Evolutionary conservation across 768 basidiomycete genomes (phyloP).

Genomic region (Daedaleopsis sinensis): DNA sequence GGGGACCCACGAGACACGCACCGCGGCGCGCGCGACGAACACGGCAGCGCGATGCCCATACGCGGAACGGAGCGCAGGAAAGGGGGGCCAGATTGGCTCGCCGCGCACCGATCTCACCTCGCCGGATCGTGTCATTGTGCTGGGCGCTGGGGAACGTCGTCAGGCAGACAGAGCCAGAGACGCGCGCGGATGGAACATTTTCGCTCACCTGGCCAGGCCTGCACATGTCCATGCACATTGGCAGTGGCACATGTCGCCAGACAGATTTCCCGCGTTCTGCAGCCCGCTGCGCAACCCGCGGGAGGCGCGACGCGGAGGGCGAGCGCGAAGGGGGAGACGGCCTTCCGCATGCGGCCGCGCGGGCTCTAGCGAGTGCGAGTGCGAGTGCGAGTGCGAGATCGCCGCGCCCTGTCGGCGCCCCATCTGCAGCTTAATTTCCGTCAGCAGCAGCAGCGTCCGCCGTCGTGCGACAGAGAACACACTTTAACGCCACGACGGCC

Average conservation of each 20-base stretch:
- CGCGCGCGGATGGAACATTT: not conserved
- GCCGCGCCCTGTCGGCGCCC: not conserved
- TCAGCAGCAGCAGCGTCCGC: constrained; percentile 5
- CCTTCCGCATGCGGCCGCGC: not conserved
- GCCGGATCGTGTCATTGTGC: constrained; percentile 11
- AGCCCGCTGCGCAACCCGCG: not conserved
- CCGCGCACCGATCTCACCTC: constrained; percentile 13
- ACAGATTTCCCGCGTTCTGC: too few species aligned
- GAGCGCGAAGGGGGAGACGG: not conserved
- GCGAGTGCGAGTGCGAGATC: not conserved
- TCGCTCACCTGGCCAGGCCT: constrained; percentile 9
- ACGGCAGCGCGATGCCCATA: not conserved
- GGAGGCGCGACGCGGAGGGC: not conserved
- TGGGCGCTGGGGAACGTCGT: constrained; percentile 6
- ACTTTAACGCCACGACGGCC: constrained; percentile 21
- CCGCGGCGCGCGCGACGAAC: not conserved
- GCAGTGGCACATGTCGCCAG: constrained; percentile 1
- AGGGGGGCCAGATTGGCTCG: constrained; percentile 12
- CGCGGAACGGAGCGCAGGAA: not conserved
- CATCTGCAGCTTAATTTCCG: constrained; percentile 17
- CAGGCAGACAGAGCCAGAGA: constrained; percentile 4
- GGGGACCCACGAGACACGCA: constrained; percentile 1
- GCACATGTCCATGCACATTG: constrained; percentile 15
- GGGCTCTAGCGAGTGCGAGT: not conserved
- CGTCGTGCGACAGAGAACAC: constrained; percentile 10